Evolutionary conservation across 495 filamentous ascomycete genomes (phyloP).

Genomic region (Jackrogersella multiformis): DNA sequence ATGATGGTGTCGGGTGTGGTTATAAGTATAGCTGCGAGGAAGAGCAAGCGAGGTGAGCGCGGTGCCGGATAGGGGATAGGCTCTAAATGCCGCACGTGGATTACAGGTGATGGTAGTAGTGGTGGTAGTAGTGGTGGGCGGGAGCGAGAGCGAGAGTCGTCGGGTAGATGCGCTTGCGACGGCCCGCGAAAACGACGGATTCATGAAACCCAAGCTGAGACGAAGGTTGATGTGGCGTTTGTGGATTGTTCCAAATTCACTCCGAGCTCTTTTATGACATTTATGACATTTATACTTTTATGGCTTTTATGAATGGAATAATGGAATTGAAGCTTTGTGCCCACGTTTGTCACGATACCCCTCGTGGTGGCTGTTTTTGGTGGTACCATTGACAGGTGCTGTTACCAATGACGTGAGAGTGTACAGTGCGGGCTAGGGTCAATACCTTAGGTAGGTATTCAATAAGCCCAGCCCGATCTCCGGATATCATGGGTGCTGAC

Average conservation of each 20-base stretch:
- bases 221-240: slow-evolving; percentile 1
- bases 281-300: background rate
- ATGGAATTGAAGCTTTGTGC: slow-evolving; percentile 18
- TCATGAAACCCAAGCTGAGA: slow-evolving; percentile 30
- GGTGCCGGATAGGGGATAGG: slow-evolving; percentile 7
- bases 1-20: background rate
- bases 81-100: slow-evolving; percentile 42
- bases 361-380: slow-evolving; percentile 19
- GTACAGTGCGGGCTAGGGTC: slow-evolving; percentile 5
- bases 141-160: slow-evolving; percentile 1
- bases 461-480: slow-evolving; percentile 37
- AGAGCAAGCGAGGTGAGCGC: background rate
- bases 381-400: slow-evolving; percentile 27
- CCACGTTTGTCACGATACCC: slow-evolving; percentile 35
- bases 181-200: slow-evolving; percentile 19
- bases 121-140: too few relatives aligned
- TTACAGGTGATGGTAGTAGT: too few relatives aligned
- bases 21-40: background rate
- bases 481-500: slow-evolving; percentile 24
- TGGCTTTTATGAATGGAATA: background rate
- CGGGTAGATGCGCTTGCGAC: slow-evolving; percentile 27
- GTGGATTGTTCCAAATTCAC: background rate
- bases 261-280: too few relatives aligned
- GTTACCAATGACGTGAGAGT: slow-evolving; percentile 33
- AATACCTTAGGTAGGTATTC: too few relatives aligned